phyloP scores from a whole-genome alignment of 2,329 filamentous ascomycete species.

The Curvularia sp. region DNA sequence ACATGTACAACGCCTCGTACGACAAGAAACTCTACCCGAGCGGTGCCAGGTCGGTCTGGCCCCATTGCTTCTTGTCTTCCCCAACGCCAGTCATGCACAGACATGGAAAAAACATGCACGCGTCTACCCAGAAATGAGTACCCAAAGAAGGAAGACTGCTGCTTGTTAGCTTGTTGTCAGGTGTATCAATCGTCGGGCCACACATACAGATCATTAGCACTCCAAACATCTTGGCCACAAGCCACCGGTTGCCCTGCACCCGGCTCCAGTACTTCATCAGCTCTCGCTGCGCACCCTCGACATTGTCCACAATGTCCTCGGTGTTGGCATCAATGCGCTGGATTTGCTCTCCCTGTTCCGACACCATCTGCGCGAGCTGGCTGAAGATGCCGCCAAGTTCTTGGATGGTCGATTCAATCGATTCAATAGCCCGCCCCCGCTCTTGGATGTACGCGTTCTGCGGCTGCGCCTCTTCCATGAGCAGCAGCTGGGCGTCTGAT shows the following conservation, averaged over 20 bases:
- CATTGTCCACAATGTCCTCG: conserved; percentile 96
- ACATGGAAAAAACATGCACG: conserved; percentile 3
- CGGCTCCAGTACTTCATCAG: conserved; percentile 96
- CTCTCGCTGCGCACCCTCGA: conserved; percentile 94
- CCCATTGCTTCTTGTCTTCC: conserved; percentile 24
- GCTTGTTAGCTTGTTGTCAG: conserved; percentile 22
- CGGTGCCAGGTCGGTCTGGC: conserved; percentile 19
- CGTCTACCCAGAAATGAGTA: conserved; percentile 66
- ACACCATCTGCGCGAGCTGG: conserved; percentile 94
- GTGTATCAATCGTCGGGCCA: conserved; percentile 10
- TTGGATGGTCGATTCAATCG: conserved; percentile 92
- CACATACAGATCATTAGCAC: conserved; percentile 87
- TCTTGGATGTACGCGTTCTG: conserved; percentile 91
- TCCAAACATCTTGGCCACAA: conserved; percentile 84
- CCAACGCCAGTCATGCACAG: conserved; percentile 29
- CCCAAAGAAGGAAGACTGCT: conserved; percentile 64
- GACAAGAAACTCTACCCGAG: conserved; percentile 9
- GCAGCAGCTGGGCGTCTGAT: conserved; percentile 79
- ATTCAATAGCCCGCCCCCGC: conserved; percentile 92
- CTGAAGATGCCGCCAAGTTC: conserved; percentile 93
- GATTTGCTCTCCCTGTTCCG: conserved; percentile 97
- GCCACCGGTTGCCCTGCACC: conserved; percentile 93
- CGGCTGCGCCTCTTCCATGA: conserved; percentile 91
- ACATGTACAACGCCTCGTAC: conserved; percentile 16
- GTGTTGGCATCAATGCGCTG: conserved; percentile 97